Evolutionary conservation across 805 yeast species (phyloP).

Genomic region (Monosporozyma unispora): DNA sequence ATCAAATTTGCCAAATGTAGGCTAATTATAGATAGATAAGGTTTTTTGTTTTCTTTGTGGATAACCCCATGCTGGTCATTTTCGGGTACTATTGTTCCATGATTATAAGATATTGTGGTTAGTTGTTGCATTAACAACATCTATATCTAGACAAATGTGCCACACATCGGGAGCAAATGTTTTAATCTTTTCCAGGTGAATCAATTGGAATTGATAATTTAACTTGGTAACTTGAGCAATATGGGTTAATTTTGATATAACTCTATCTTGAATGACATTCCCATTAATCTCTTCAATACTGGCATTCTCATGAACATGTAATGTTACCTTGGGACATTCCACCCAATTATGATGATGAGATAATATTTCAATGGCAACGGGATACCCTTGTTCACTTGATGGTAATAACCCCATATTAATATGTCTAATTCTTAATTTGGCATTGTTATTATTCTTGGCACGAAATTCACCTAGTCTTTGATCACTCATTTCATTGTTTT

Average conservation of each 20-base stretch:
- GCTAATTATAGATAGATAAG: not conserved
- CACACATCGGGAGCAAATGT: slow-evolving; percentile 83
- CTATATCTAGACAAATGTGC: slow-evolving; percentile 55
- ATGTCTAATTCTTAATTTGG: slow-evolving; percentile 37
- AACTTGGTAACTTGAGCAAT: not conserved
- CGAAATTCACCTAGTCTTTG: slow-evolving; percentile 31
- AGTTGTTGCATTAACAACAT: slow-evolving; percentile 8
- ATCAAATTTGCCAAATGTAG: not conserved
- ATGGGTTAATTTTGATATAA: not conserved
- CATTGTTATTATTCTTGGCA: slow-evolving; percentile 2
- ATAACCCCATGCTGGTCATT: not conserved
- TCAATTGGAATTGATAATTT: slow-evolving; percentile 5
- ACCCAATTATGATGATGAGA: slow-evolving; percentile 8
- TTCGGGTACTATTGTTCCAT: not conserved
- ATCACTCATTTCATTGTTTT: slow-evolving; percentile 48
- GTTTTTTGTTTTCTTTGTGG: too few relatives aligned
- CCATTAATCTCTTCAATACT: slow-evolving; percentile 34
- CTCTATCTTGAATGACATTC: slow-evolving; percentile 7
- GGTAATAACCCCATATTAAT: slow-evolving; percentile 78
- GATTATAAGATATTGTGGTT: not conserved
- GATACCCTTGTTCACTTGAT: slow-evolving; percentile 56
- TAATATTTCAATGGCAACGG: slow-evolving; percentile 29
- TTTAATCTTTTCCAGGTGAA: slow-evolving; percentile 57
- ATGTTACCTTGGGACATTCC: slow-evolving; percentile 16
- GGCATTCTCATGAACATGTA: slow-evolving; percentile 76